phyloP scores from a whole-genome alignment of 2,329 filamentous ascomycete species.

The Fusarium tanahbumbuense region DNA sequence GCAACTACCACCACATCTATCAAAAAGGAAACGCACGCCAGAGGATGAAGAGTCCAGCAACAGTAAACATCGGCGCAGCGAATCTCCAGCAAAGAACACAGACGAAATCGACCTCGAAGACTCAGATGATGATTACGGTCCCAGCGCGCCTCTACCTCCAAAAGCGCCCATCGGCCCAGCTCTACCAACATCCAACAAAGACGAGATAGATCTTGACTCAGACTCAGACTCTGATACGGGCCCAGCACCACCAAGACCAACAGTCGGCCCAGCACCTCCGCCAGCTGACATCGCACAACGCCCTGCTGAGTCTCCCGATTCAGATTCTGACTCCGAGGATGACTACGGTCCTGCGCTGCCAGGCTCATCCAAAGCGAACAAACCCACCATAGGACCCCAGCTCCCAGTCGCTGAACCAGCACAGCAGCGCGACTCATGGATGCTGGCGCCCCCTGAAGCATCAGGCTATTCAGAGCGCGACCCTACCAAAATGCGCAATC shows the following conservation, averaged over 20 bases:
- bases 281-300: conserved; percentile 44
- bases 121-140: conserved; percentile 58
- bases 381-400: conserved; percentile 56
- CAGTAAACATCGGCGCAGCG: conserved; percentile 55
- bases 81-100: conserved; percentile 54
- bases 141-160: conserved; percentile 45
- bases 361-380: conserved; percentile 59
- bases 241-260: conserved; percentile 52
- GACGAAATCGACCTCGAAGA: conserved; percentile 61
- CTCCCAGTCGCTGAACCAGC: conserved; percentile 54
- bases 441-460: conserved; percentile 75
- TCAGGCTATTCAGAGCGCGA: conserved; percentile 73
- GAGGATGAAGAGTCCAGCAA: conserved; percentile 52
- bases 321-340: conserved; percentile 60
- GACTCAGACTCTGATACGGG: conserved; percentile 53
- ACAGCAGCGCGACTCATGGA: conserved; percentile 84
- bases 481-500: conserved; percentile 83
- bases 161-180: conserved; percentile 42
- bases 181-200: conserved; percentile 48
- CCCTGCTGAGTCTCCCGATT: conserved; percentile 49
- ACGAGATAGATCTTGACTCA: conserved; percentile 58
- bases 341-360: conserved; percentile 72
- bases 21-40: conserved; percentile 70
- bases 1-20: conserved; percentile 73
- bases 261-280: conserved; percentile 51